phyloP scores from a whole-genome alignment of 495 filamentous ascomycete species.

The Aspergillus baeticus region DNA sequence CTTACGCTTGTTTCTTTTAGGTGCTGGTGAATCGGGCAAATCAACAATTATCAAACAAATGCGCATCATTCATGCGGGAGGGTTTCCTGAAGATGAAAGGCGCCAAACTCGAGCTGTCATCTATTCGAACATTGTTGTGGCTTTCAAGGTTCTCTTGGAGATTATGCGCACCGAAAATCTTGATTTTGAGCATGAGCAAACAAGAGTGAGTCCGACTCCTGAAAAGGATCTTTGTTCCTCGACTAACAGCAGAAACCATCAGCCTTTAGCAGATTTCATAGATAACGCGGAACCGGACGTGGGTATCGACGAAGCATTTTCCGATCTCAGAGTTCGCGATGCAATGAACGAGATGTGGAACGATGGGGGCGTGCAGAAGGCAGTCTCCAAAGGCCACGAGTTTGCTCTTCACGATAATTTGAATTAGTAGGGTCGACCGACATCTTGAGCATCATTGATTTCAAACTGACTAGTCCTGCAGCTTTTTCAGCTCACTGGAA shows the following conservation, averaged over 20 bases:
- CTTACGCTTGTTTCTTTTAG: conserved; percentile 42
- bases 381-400: conserved; percentile 88
- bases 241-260: conserved; percentile 11
- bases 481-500: conserved; percentile 89
- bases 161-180: conserved; percentile 88
- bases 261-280: conserved; percentile 35
- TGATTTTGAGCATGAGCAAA: conserved; percentile 71
- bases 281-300: conserved; percentile 66
- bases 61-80: conserved; percentile 94
- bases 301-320: conserved; percentile 69
- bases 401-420: conserved; percentile 95
- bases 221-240: neutral
- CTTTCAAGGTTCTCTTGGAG: conserved; percentile 85
- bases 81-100: conserved; percentile 87
- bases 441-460: neutral
- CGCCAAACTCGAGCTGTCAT: conserved; percentile 93
- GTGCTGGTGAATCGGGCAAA: conserved; percentile 96
- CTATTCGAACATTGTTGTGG: conserved; percentile 86
- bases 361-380: conserved; percentile 79
- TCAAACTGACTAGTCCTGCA: conserved; percentile 40
- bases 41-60: conserved; percentile 99
- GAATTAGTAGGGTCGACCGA: conserved; percentile 68
- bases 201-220: conserved; percentile 54
- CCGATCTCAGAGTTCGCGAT: conserved; percentile 59
- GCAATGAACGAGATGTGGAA: conserved; percentile 85